These are phyloP conservation scores for Fagus crenata DNA, from an alignment of 306 rosid genomes.

Conservation along the genomic window DNA sequence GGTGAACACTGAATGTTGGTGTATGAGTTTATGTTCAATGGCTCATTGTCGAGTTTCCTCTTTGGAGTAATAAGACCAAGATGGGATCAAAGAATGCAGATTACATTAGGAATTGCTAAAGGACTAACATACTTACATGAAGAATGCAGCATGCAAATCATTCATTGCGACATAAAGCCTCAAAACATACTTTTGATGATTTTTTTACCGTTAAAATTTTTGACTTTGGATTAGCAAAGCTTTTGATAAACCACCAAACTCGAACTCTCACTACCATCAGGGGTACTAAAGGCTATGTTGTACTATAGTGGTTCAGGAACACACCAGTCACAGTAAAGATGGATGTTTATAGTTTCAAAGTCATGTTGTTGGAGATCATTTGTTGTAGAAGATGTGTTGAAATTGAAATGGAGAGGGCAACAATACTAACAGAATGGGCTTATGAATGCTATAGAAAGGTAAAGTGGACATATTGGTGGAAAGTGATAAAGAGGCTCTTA, in stretches of 20 bases:
- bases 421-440: neutral
- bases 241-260: neutral
- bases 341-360: neutral
- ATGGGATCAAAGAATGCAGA: neutral
- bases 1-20: neutral
- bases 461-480: neutral
- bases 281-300: conserved; percentile 6
- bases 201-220: neutral
- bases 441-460: neutral
- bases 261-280: neutral
- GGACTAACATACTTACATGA: neutral
- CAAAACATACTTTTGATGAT: conserved; percentile 7
- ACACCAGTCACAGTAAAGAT: neutral
- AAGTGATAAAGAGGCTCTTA: neutral
- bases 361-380: neutral
- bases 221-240: neutral
- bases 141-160: conserved; percentile 1
- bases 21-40: neutral
- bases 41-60: neutral
- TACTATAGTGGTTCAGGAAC: conserved; percentile 1
- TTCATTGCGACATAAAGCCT: conserved; percentile 2
- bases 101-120: neutral
- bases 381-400: neutral
- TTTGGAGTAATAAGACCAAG: neutral
- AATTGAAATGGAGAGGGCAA: conserved; percentile 1